phyloP scores from a whole-genome alignment of 805 yeast genomes.

The Kodamaea neixiangensis region DNA sequence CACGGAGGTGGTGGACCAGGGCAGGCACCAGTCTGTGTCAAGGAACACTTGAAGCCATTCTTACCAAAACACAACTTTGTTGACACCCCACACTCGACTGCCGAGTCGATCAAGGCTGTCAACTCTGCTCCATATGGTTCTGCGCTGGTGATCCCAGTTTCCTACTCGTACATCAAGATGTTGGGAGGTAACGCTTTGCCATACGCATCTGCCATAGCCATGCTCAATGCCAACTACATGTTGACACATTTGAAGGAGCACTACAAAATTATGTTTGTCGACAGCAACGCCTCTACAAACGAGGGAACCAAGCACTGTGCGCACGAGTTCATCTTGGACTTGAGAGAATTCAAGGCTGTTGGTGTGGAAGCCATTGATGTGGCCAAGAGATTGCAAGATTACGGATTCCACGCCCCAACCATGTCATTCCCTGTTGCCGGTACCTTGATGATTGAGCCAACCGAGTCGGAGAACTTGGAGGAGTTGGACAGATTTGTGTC shows the following conservation, averaged over 20 bases:
- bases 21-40: slow-evolving; percentile 96
- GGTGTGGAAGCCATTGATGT: slow-evolving; percentile 95
- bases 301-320: slow-evolving; percentile 77
- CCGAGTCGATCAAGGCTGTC: slow-evolving; percentile 68
- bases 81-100: slow-evolving; percentile 49
- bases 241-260: slow-evolving; percentile 69
- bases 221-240: slow-evolving; percentile 96
- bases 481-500: slow-evolving; percentile 92
- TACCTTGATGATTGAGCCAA: slow-evolving; percentile 97
- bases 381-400: slow-evolving; percentile 96
- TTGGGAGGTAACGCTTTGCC: slow-evolving; percentile 86
- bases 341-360: slow-evolving; percentile 74
- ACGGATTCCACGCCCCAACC: slow-evolving; percentile 98
- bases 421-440: slow-evolving; percentile 99
- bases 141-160: slow-evolving; percentile 88
- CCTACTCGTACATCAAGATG: slow-evolving; percentile 93
- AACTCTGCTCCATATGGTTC: slow-evolving; percentile 96
- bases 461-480: slow-evolving; percentile 86
- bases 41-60: slow-evolving; percentile 72
- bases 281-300: slow-evolving; percentile 36
- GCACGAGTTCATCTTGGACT: slow-evolving; percentile 92
- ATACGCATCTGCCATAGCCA: slow-evolving; percentile 84
- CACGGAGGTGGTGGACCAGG: slow-evolving; percentile 99
- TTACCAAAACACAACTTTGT: slow-evolving; percentile 77
- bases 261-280: slow-evolving; percentile 76